Evolutionary conservation across 2,329 filamentous ascomycete species (phyloP).

Genomic region (Tolypocladium inflatum): DNA sequence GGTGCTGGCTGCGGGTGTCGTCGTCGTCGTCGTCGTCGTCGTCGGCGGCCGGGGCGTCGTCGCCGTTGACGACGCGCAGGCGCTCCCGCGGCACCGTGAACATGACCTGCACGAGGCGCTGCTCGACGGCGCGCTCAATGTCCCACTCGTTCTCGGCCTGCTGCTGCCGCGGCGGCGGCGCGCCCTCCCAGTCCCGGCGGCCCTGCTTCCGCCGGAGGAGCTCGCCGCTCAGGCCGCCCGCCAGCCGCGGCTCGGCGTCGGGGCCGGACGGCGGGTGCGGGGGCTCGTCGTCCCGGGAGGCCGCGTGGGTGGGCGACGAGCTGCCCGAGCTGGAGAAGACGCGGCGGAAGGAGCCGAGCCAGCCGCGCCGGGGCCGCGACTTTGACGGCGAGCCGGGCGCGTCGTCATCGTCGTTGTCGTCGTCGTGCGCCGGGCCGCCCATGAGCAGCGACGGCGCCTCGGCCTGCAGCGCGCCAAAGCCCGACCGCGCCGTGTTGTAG

Average conservation of each 20-base stretch:
- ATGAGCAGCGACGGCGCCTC: constrained; percentile 39
- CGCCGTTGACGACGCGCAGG: constrained; percentile 81
- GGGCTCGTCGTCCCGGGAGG: constrained; percentile 17
- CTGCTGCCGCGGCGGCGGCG: constrained; percentile 18
- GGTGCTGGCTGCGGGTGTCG: constrained; percentile 2
- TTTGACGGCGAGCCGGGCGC: constrained; percentile 48
- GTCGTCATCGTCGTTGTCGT: constrained; percentile 25
- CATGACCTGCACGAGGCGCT: constrained; percentile 69
- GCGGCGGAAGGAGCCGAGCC: constrained; percentile 59
- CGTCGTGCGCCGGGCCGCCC: constrained; percentile 6
- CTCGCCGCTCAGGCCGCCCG: constrained; percentile 35
- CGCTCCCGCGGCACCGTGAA: constrained; percentile 87
- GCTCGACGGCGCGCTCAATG: constrained; percentile 63
- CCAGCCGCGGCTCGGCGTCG: constrained; percentile 34
- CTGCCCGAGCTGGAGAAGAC: constrained; percentile 42
- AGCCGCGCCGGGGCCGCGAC: constrained; percentile 41
- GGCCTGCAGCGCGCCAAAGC: constrained; percentile 40
- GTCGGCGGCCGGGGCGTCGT: constrained; percentile 26
- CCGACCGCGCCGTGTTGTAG: constrained; percentile 45
- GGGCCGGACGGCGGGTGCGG: constrained; percentile 22
- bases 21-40: constrained; percentile 21
- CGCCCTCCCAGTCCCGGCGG: constrained; percentile 41
- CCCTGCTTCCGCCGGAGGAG: constrained; percentile 46
- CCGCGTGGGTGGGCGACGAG: constrained; percentile 3
- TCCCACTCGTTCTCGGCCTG: constrained; percentile 62